These are phyloP conservation scores for Coemansia sp. DNA, from an alignment of 192 early-diverging fungal genomes.

Conservation along the genomic window DNA sequence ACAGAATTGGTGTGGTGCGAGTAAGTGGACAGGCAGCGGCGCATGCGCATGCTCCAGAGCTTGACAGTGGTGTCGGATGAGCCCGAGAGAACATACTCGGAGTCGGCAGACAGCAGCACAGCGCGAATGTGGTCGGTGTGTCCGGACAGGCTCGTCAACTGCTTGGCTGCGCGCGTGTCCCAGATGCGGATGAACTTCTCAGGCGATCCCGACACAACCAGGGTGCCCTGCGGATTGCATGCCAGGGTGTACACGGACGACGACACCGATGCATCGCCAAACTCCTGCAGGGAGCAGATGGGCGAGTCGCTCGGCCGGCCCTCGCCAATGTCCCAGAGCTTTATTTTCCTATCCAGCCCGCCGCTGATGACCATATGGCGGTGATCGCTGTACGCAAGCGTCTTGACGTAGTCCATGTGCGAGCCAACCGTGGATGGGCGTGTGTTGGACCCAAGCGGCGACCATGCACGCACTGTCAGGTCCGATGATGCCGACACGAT, in stretches of 20 bases:
- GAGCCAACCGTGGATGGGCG: slow-evolving; percentile 64
- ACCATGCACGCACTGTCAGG: slow-evolving; percentile 75
- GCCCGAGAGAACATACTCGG: slow-evolving; percentile 81
- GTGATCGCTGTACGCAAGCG: slow-evolving; percentile 73
- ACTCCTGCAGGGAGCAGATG: slow-evolving; percentile 44
- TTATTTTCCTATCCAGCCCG: slow-evolving; percentile 85
- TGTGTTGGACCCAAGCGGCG: slow-evolving; percentile 37
- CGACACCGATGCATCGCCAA: slow-evolving; percentile 35
- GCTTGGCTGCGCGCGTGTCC: slow-evolving; percentile 77
- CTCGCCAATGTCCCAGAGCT: slow-evolving; percentile 84
- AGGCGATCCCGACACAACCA: slow-evolving; percentile 89
- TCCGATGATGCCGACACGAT: slow-evolving; percentile 92
- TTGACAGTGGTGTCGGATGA: slow-evolving; percentile 96
- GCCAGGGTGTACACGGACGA: slow-evolving; percentile 89
- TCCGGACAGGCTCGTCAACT: slow-evolving; percentile 77
- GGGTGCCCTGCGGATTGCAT: slow-evolving; percentile 70
- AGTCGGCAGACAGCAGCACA: slow-evolving; percentile 83
- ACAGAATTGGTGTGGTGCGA: slow-evolving; percentile 85
- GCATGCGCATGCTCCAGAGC: slow-evolving; percentile 89
- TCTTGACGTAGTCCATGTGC: slow-evolving; percentile 92
- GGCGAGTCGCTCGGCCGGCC: slow-evolving; percentile 53
- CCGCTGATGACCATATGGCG: slow-evolving; percentile 83
- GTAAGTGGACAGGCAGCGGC: slow-evolving; percentile 87
- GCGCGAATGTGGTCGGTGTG: slow-evolving; percentile 97
- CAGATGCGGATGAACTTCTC: slow-evolving; percentile 91